Conservation (phyloP, 2,329 filamentous ascomycete species). For the Talaromyces verruculosus region DNA sequence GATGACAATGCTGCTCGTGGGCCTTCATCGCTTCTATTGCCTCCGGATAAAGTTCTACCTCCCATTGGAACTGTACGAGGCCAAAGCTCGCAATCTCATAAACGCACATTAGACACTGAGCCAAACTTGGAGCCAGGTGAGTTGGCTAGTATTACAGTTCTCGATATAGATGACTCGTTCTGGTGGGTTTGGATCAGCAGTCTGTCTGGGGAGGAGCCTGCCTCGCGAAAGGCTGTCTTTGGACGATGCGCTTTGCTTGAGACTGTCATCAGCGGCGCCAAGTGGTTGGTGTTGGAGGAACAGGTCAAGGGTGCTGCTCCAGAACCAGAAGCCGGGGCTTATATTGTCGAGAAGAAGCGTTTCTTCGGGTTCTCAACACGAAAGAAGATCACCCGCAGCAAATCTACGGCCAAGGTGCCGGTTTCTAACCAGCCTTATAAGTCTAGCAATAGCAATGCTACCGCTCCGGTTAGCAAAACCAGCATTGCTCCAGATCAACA, state of each 20-base stretch:
- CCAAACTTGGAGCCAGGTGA: slow-evolving; percentile 80
- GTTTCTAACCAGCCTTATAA: slow-evolving; percentile 54
- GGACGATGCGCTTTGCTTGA: slow-evolving; percentile 91
- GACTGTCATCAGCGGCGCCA: slow-evolving; percentile 74
- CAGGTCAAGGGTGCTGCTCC: slow-evolving; percentile 90
- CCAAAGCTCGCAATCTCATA: slow-evolving; percentile 83
- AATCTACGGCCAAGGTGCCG: slow-evolving; percentile 65
- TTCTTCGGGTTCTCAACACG: slow-evolving; percentile 82
- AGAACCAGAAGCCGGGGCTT: slow-evolving; percentile 79
- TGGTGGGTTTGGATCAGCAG: slow-evolving; percentile 99
- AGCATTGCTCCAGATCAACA: slow-evolving; percentile 90
- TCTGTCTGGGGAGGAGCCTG: slow-evolving; percentile 83
- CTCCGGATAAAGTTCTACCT: slow-evolving; percentile 86
- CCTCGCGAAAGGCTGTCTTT: slow-evolving; percentile 84
- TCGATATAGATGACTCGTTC: slow-evolving; percentile 91
- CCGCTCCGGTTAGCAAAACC: slow-evolving; percentile 67
- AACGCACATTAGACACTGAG: slow-evolving; percentile 67
- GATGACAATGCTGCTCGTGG: slow-evolving; percentile 68
- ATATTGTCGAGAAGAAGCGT: slow-evolving; percentile 93
- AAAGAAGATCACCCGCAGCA: slow-evolving; percentile 65
- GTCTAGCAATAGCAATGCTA: slow-evolving; percentile 48
- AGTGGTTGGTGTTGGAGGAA: slow-evolving; percentile 95
- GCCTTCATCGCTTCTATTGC: slow-evolving; percentile 71
- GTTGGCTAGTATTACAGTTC: slow-evolving; percentile 81
- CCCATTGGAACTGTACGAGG: slow-evolving; percentile 72